Conservation (phyloP, 306 rosid species). For the Echinosophora koreensis region DNA sequence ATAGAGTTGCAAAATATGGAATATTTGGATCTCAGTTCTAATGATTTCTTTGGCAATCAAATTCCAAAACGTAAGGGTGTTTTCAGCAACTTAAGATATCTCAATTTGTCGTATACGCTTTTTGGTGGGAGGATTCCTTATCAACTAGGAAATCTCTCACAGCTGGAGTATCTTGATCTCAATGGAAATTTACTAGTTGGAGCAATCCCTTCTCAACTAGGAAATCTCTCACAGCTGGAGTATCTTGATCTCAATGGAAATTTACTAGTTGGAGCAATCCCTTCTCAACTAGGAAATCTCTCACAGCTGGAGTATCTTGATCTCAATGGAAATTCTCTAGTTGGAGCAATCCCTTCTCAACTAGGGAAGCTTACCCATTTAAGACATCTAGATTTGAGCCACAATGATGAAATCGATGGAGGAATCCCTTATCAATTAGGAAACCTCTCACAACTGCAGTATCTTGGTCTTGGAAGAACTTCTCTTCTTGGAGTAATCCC, state of each 20-base stretch:
- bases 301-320: too few relatives aligned
- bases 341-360: background rate
- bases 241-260: too few relatives aligned
- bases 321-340: background rate
- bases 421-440: slow-evolving; percentile 9
- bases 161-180: too few relatives aligned
- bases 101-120: too few relatives aligned
- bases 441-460: background rate
- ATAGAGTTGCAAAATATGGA: too few relatives aligned
- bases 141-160: too few relatives aligned
- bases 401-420: background rate
- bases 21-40: too few relatives aligned
- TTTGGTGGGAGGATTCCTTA: too few relatives aligned
- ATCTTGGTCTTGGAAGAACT: background rate
- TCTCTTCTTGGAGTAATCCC: slow-evolving; percentile 3
- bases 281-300: too few relatives aligned
- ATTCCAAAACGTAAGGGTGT: too few relatives aligned
- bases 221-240: background rate
- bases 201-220: background rate
- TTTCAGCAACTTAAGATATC: too few relatives aligned
- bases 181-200: background rate
- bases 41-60: too few relatives aligned
- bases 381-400: background rate
- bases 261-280: background rate
- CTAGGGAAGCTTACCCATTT: background rate